Evolutionary conservation across 306 rosid genomes (phyloP), one percentile per base, ranked within the genome.

Genomic region (Gleditsia sinensis): DNA sequence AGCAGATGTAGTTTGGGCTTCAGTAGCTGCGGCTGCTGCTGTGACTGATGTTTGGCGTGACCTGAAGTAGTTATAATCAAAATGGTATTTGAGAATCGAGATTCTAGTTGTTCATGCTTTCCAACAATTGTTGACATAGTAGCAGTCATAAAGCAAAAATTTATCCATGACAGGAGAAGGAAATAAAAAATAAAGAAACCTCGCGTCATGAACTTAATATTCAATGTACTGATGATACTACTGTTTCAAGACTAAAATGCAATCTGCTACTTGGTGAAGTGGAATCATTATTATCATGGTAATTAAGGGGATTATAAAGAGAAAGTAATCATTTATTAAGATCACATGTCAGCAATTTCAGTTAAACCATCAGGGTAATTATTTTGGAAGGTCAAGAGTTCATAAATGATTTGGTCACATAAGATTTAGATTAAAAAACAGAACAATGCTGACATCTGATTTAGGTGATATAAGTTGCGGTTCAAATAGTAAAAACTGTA

Each of bases 41-140:
- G 75, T 25, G 43, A 64, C 85, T n/a, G 66, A 43, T 43, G 81
- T 24, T 73, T 80, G 87, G 46, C 87, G 85, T 14, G 81, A 13
- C 71, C 88, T 84, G 77, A 34, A 61, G 71, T 13, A 71, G 57
- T 83, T 12, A 65, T 7, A 32, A 40, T 61, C 46, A 68, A 80
- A 60, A 70, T 19, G 14, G 48, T 25, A 63, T 68, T 16, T 55
- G 9, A 81, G 59, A 69, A 53, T 28, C 27, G 6, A 76, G 63
- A 64, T 71, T 62, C 19, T 20, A 75, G 53, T 43, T 28, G 25
- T 53, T 63, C 55, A 69, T 27, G 56, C 55, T 39, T 12, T 42
- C 13, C 2, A 75, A 40, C 43, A 32, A 51, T 28, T 21, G 39
- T 27, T 21, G 40, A 74, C 34, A 36, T n/a, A 25, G 62, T 51